These are phyloP conservation scores for Cyclotella cryptica DNA, from an alignment of 108 stramenopile species.

Conservation along the genomic window DNA sequence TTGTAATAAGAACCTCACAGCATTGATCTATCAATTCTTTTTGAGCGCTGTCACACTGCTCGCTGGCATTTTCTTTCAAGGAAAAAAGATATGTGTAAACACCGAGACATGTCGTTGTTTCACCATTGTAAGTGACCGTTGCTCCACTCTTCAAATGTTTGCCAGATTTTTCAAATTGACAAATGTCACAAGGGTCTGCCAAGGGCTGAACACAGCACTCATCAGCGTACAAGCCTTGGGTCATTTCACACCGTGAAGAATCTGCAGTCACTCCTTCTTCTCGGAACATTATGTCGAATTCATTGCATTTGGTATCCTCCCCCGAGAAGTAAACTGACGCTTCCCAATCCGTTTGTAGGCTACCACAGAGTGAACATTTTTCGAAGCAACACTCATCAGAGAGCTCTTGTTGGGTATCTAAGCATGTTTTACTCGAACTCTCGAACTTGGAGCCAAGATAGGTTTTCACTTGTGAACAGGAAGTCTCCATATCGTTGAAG, in stretches of 20 bases:
- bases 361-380: constrained; percentile 44
- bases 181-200: constrained; percentile 40
- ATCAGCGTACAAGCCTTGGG: constrained; percentile 28
- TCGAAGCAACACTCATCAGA: constrained; percentile 38
- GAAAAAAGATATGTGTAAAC: constrained; percentile 35
- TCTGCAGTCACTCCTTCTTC: constrained; percentile 20
- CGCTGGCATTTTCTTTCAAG: constrained; percentile 27
- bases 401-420: constrained; percentile 5
- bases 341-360: constrained; percentile 22
- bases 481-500: constrained; percentile 20
- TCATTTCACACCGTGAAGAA: constrained; percentile 32
- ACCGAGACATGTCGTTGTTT: constrained; percentile 24
- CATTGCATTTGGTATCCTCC: constrained; percentile 29
- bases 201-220: constrained; percentile 38
- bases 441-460: constrained; percentile 19
- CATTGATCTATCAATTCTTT: constrained; percentile 29
- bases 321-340: constrained; percentile 33
- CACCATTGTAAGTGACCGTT: constrained; percentile 21
- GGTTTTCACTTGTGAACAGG: constrained; percentile 17
- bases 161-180: constrained; percentile 17
- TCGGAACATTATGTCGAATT: constrained; percentile 34
- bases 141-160: constrained; percentile 29
- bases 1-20: constrained; percentile 10
- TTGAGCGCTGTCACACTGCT: constrained; percentile 33
- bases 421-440: constrained; percentile 27